Evolutionary conservation across 306 rosid species (phyloP).

Genomic region (Acmispon strigosus): DNA sequence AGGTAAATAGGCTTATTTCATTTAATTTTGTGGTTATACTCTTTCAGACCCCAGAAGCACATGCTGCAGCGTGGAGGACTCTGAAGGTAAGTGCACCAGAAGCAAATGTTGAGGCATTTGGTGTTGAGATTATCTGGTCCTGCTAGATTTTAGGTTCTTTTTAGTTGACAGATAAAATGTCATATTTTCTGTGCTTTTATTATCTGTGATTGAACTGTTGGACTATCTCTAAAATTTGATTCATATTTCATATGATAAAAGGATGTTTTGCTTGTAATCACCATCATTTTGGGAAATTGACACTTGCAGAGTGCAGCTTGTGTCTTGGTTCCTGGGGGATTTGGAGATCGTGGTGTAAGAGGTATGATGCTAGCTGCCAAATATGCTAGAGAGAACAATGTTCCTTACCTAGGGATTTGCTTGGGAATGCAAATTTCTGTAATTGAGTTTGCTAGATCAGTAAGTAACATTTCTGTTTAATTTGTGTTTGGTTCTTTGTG

Average conservation of each 20-base stretch:
- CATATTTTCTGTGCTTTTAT: not conserved
- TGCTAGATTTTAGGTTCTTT: not conserved
- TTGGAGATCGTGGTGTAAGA: constrained; percentile 96
- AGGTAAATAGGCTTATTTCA: constrained; percentile 3
- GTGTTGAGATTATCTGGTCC: not conserved
- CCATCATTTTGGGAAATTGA: constrained; percentile 4
- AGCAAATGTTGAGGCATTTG: not conserved
- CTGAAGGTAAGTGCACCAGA: constrained; percentile 69
- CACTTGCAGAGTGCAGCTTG: constrained; percentile 77
- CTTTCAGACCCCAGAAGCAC: constrained; percentile 77
- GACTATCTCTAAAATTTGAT: constrained; percentile 8
- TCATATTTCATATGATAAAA: constrained; percentile 3
- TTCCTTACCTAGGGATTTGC: constrained; percentile 97
- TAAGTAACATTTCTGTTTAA: constrained; percentile 38
- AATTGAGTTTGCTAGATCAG: constrained; percentile 92
- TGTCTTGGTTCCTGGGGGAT: constrained; percentile 97
- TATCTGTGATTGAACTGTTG: not conserved
- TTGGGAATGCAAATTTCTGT: constrained; percentile 98
- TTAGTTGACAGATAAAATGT: not conserved
- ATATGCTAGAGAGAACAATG: constrained; percentile 91
- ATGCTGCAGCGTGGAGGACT: constrained; percentile 87
- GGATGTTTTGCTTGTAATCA: constrained; percentile 18
- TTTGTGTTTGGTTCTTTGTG: constrained; percentile 10
- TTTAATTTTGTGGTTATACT: constrained; percentile 21
- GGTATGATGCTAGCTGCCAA: constrained; percentile 98